Conservation (phyloP, 139 green algal genomes). For the Nannochloris sp. region DNA sequence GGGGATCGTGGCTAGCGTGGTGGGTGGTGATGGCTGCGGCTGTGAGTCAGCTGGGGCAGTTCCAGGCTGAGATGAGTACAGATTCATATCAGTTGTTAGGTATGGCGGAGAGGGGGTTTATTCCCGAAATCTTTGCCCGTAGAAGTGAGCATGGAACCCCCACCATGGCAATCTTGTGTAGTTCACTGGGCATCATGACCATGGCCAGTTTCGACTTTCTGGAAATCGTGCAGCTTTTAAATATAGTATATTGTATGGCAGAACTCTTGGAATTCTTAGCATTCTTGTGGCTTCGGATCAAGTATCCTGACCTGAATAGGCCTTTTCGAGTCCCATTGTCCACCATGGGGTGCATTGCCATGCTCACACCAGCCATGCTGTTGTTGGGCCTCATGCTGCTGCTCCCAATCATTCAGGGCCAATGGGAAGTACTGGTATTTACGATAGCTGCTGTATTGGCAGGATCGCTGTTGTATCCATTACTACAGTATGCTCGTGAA, state of each 20-base stretch:
- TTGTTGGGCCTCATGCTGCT: conserved; percentile 60
- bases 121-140: conserved; percentile 56
- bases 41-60: conserved; percentile 86
- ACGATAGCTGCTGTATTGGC: conserved; percentile 31
- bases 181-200: conserved; percentile 59
- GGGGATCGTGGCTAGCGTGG: conserved; percentile 71
- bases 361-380: conserved; percentile 64
- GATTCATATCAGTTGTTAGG: conserved; percentile 87
- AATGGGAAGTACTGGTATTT: conserved; percentile 35
- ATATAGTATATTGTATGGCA: conserved; percentile 90
- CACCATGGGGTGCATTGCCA: conserved; percentile 54
- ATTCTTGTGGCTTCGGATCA: conserved; percentile 78
- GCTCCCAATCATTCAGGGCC: conserved; percentile 36
- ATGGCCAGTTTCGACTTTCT: conserved; percentile 61
- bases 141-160: conserved; percentile 78
- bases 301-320: conserved; percentile 28
- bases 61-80: conserved; percentile 80
- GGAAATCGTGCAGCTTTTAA: conserved; percentile 85
- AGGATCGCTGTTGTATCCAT: conserved; percentile 56
- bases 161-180: conserved; percentile 73
- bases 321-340: conserved; percentile 67
- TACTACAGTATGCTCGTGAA: conserved; percentile 37
- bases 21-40: conserved; percentile 80
- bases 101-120: conserved; percentile 93
- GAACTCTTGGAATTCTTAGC: conserved; percentile 93